phyloP scores from a whole-genome alignment of 2,329 filamentous ascomycete species.

The Fusarium guadeloupense region DNA sequence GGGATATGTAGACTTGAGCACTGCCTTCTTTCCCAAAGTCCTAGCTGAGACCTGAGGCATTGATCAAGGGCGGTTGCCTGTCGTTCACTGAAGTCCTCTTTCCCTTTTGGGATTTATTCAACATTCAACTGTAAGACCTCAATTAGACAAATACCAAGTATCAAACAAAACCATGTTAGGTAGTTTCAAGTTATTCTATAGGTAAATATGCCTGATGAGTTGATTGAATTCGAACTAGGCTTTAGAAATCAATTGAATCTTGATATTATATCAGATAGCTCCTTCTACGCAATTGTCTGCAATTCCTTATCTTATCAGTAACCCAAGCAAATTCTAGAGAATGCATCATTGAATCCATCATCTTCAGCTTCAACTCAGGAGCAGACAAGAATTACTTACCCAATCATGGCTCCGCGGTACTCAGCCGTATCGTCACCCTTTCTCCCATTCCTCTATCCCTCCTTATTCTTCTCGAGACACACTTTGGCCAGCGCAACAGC shows the following conservation, averaged over 20 bases:
- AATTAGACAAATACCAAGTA: too few relatives aligned
- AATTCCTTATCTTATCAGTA: conserved; percentile 37
- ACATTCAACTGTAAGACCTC: background rate
- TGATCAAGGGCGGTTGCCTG: conserved; percentile 27
- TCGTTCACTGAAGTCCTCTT: conserved; percentile 35
- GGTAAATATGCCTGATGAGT: too few relatives aligned
- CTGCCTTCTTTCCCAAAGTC: conserved; percentile 20
- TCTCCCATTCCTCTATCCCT: conserved; percentile 60
- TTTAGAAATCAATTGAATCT: too few relatives aligned
- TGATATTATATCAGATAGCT: too few relatives aligned
- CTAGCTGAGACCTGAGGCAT: conserved; percentile 42
- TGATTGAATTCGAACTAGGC: too few relatives aligned
- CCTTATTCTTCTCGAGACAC: conserved; percentile 47
- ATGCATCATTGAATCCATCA: conserved; percentile 12
- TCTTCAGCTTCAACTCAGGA: conserved; percentile 3
- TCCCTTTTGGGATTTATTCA: conserved; percentile 37
- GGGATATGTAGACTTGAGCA: conserved; percentile 7
- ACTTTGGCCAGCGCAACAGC: conserved; percentile 11
- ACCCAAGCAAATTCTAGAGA: conserved; percentile 23
- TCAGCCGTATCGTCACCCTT: conserved; percentile 38
- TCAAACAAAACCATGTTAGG: too few relatives aligned
- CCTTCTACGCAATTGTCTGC: background rate
- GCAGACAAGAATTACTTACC: conserved; percentile 6
- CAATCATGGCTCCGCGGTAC: conserved; percentile 44
- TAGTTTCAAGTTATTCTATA: too few relatives aligned